phyloP scores from a whole-genome alignment of 139 green algal species.

The Chlorella ohadii region DNA sequence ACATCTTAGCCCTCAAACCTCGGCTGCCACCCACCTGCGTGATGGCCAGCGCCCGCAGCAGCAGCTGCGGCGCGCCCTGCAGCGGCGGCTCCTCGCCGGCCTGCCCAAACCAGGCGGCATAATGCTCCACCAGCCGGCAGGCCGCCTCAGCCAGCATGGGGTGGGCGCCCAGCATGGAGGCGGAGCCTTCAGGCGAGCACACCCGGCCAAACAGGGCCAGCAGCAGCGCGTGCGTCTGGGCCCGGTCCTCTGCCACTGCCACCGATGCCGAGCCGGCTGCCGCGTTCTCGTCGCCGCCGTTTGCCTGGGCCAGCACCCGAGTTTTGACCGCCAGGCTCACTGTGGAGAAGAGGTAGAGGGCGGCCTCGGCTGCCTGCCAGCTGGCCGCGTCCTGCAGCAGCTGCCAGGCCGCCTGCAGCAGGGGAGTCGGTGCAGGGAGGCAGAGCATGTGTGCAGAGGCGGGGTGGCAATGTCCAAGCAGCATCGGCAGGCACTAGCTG shows the following conservation, averaged over 20 bases:
- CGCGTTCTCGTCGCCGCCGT: constrained; percentile 7
- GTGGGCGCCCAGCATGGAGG: constrained; percentile 30
- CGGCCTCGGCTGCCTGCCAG: constrained; percentile 69
- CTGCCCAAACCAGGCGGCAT: constrained; percentile 67
- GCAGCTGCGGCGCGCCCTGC: constrained; percentile 25
- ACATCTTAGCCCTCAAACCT: not conserved
- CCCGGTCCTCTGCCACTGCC: constrained; percentile 1
- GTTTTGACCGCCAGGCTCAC: constrained; percentile 24
- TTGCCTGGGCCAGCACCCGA: not conserved
- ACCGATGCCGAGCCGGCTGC: not conserved
- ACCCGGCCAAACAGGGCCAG: constrained; percentile 48
- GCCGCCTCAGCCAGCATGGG: constrained; percentile 39
- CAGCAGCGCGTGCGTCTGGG: constrained; percentile 42
- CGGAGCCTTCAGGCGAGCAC: constrained; percentile 28
- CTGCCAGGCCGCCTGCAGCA: constrained; percentile 14
- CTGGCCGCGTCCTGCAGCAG: constrained; percentile 31
- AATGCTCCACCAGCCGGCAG: constrained; percentile 55
- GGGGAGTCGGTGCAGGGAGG: too few species aligned
- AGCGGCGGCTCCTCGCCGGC: constrained; percentile 17
- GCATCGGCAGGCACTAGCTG: too few species aligned
- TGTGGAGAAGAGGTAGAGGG: constrained; percentile 59
- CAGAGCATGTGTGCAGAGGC: too few species aligned
- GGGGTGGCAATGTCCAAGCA: too few species aligned
- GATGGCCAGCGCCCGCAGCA: constrained; percentile 9
- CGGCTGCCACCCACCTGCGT: not conserved